Evolutionary conservation across 805 yeast species (phyloP), one percentile per base, ranked within the genome.

Genomic region (Ogataea dorogensis): DNA sequence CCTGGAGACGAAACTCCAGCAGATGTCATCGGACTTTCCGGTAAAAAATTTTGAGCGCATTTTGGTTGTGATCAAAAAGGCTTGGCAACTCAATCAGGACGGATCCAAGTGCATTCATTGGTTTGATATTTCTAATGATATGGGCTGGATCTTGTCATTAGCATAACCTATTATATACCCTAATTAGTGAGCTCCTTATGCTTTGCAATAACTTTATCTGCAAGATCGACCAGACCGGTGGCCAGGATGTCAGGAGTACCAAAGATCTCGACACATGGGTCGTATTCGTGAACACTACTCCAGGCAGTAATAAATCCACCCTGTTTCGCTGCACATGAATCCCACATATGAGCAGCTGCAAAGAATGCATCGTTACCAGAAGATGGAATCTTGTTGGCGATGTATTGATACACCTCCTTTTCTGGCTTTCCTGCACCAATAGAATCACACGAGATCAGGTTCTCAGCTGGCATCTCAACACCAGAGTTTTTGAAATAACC

Each of bases 81-180:
- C 58, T 5, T 67, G 72, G 72, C 49, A 50, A 15, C 20, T 49
- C 25, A 64, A 65, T 37, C 27, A 39, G 7, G 41, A 53, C 14
- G 70, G 69, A 2, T 40, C 41, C 11, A 33, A 47, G 13, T 59
- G 61, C 40, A 50, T 63, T 11, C 61, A 62, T 38, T 67, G 68
- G 67, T 59, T 54, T 33, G 58, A 57, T 20, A 49, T 66, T 7
- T 49, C 67, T 1, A 51, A 50, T 11, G 42, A 51, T 14, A 31
- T 64, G 26, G 68, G 65, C 0, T 65, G 70, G 70, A 45, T 42
- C 28, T 28, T 52, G 7, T 50, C 49, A 33, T 42, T 52, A 17
- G 53, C 55, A 17, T 51, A 28, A 28, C 4, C 9, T 20, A 5
- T 11, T n/a, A 16, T 19, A 26, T 24, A 10, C 2, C 13, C 26